A percentile compares a stretch with the other conserved stretches of the same genome.
Conservation (phyloP, 2,329 filamentous ascomycete genomes). For the Aspergillus quadricinctus region DNA sequence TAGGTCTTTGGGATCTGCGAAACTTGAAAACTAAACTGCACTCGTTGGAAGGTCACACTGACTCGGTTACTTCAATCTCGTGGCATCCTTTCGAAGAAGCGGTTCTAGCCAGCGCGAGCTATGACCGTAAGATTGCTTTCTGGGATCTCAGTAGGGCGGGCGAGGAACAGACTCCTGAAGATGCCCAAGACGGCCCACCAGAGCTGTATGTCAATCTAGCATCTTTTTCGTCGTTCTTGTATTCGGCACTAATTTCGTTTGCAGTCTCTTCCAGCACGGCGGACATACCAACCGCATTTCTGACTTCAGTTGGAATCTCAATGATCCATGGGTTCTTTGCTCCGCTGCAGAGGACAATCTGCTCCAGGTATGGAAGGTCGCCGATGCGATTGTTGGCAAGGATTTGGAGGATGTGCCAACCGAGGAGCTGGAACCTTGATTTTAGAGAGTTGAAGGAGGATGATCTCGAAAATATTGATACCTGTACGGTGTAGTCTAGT, state of each 20-base stretch:
- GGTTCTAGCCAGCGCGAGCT: slow-evolving; percentile 84
- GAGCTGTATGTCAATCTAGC: slow-evolving; percentile 65
- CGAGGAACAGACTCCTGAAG: slow-evolving; percentile 90
- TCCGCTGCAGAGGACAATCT: slow-evolving; percentile 96
- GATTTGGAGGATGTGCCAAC: slow-evolving; percentile 71
- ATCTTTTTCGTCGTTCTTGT: slow-evolving; percentile 2
- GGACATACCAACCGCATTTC: slow-evolving; percentile 95
- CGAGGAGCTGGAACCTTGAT: slow-evolving; percentile 64
- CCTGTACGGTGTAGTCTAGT: slow-evolving; percentile 1
- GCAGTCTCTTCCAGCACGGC: slow-evolving; percentile 92
- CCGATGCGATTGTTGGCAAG: slow-evolving; percentile 73
- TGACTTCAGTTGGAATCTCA: slow-evolving; percentile 97
- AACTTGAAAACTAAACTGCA: slow-evolving; percentile 88
- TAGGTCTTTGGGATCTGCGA: slow-evolving; percentile 91
- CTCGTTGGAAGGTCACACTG: slow-evolving; percentile 79
- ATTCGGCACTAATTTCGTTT: slow-evolving; percentile 3
- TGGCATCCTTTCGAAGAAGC: slow-evolving; percentile 92
- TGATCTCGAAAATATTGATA: slow-evolving; percentile 44
- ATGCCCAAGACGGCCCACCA: slow-evolving; percentile 89
- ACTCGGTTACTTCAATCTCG: slow-evolving; percentile 83
- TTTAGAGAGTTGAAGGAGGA: not conserved
- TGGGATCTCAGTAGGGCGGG: slow-evolving; percentile 93
- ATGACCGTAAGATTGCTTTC: slow-evolving; percentile 90
- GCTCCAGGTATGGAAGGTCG: slow-evolving; percentile 89
- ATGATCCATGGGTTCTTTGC: slow-evolving; percentile 94